These are phyloP conservation scores for Arthroderma uncinatum DNA, from an alignment of 2,329 filamentous ascomycete species.

Conservation along the genomic window DNA sequence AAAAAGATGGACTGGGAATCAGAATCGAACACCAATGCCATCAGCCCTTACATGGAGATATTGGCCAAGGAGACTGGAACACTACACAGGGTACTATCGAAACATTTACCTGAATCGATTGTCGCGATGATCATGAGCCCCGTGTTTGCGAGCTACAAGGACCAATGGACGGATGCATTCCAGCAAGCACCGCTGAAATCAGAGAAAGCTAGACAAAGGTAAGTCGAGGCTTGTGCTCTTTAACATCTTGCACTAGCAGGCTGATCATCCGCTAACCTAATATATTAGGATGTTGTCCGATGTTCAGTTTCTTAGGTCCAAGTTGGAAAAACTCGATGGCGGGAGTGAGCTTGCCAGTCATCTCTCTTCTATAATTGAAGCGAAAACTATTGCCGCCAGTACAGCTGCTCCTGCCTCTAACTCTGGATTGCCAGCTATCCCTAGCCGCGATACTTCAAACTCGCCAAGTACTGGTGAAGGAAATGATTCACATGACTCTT, in stretches of 20 bases:
- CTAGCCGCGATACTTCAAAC: not conserved
- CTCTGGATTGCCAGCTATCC: not conserved
- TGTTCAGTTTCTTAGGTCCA: conserved; percentile 58
- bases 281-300: conserved; percentile 59
- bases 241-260: not conserved
- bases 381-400: conserved; percentile 25
- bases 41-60: conserved; percentile 73
- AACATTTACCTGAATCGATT: conserved; percentile 65
- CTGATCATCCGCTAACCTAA: not conserved
- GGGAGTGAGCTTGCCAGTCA: conserved; percentile 62
- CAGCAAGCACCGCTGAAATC: conserved; percentile 54
- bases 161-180: conserved; percentile 64
- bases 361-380: conserved; percentile 44
- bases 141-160: conserved; percentile 71
- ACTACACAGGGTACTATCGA: conserved; percentile 70
- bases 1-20: conserved; percentile 64
- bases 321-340: conserved; percentile 66
- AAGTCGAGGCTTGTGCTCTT: conserved; percentile 22
- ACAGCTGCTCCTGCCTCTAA: not conserved
- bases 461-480: not conserved
- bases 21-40: conserved; percentile 33
- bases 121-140: conserved; percentile 75
- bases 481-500: not conserved
- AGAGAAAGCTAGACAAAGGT: conserved; percentile 60
- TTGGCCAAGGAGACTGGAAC: conserved; percentile 76